These are phyloP conservation scores for Verticillium longisporum DNA, from an alignment of 2,329 filamentous ascomycete genomes.

Conservation along the genomic window DNA sequence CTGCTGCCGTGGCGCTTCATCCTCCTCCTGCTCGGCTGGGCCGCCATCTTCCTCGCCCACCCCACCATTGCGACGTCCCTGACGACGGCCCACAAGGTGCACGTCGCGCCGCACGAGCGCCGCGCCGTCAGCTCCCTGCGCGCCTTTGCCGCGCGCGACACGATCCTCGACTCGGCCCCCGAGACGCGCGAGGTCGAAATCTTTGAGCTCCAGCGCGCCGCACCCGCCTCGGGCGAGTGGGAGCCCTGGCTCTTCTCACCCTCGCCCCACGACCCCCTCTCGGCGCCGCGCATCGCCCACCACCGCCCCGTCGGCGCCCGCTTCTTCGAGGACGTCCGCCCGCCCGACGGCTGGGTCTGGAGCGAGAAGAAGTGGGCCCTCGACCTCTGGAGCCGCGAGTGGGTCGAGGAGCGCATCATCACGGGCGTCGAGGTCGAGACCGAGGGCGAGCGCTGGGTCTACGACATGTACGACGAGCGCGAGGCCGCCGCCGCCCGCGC, in stretches of 20 bases:
- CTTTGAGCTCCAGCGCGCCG: constrained; percentile 79
- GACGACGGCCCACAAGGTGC: constrained; percentile 42
- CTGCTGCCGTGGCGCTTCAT: constrained; percentile 80
- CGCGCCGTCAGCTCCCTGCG: constrained; percentile 50
- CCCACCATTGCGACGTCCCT: constrained; percentile 63
- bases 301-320: constrained; percentile 75
- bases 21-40: constrained; percentile 70
- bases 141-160: constrained; percentile 60
- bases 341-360: constrained; percentile 88
- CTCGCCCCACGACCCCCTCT: constrained; percentile 79
- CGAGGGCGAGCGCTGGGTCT: constrained; percentile 79
- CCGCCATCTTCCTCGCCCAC: constrained; percentile 59
- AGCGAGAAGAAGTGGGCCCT: constrained; percentile 96
- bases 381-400: constrained; percentile 86
- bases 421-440: constrained; percentile 94
- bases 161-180: constrained; percentile 77
- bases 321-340: constrained; percentile 90
- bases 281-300: constrained; percentile 66
- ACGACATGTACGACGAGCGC: constrained; percentile 67
- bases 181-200: constrained; percentile 92
- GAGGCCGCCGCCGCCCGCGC: constrained; percentile 44
- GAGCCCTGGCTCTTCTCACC: constrained; percentile 87
- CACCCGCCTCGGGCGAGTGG: constrained; percentile 61
- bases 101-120: constrained; percentile 48
- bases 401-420: constrained; percentile 95